phyloP scores from a whole-genome alignment of 345 rosid species.

The Lepidium sativum region DNA sequence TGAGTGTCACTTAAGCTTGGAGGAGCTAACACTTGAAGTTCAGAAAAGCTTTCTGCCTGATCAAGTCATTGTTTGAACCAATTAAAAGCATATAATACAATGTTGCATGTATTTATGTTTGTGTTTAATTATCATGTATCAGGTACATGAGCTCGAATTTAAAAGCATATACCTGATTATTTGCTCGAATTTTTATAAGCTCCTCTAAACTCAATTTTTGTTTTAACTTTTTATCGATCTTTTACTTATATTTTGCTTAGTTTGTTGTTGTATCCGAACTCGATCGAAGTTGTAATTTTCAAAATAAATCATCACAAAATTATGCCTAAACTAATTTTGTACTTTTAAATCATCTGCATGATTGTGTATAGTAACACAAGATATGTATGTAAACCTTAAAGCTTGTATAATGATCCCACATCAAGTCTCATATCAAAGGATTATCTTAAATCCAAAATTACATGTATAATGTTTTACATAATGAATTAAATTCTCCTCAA shows the following conservation, averaged over 20 bases:
- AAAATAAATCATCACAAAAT: neutral
- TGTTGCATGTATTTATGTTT: neutral
- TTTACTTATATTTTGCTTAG: neutral
- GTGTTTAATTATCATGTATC: neutral
- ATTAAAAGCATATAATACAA: neutral
- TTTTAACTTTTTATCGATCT: neutral
- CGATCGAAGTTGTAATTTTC: constrained; percentile 8
- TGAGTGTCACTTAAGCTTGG: constrained; percentile 77
- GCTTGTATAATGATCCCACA: neutral
- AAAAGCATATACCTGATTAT: constrained; percentile 17
- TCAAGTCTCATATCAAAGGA: neutral
- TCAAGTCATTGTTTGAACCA: constrained; percentile 2
- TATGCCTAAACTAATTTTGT: neutral
- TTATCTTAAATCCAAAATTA: neutral
- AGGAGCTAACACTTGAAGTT: constrained; percentile 78
- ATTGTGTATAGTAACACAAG: neutral
- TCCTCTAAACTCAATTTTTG: neutral
- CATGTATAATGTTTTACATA: neutral
- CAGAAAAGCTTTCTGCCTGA: constrained; percentile 53
- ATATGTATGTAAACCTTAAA: too few species aligned
- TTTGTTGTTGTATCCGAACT: neutral
- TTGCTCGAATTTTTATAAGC: constrained; percentile 13
- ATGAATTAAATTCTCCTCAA: neutral
- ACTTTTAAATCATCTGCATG: too few species aligned
- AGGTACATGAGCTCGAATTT: constrained; percentile 11